Evolutionary conservation across 2,329 filamentous ascomycete genomes (phyloP).

Genomic region (Colletotrichum musicola): DNA sequence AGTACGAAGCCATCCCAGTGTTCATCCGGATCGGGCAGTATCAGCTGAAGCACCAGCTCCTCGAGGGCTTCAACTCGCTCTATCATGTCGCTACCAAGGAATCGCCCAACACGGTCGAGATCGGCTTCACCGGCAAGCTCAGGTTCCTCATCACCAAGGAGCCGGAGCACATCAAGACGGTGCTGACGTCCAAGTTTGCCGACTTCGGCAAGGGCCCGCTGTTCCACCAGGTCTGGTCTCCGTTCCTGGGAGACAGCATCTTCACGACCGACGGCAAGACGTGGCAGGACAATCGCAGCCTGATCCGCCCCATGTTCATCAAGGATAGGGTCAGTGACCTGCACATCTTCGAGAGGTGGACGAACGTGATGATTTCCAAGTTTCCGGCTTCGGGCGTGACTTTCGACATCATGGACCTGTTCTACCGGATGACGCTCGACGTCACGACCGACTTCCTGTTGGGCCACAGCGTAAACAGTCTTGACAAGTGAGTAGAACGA

Average conservation of each 20-base stretch:
- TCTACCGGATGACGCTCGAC: slow-evolving; percentile 76
- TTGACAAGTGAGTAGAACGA: slow-evolving; percentile 51
- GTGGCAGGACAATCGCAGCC: slow-evolving; percentile 67
- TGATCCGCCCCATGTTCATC: slow-evolving; percentile 67
- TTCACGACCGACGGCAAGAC: slow-evolving; percentile 64
- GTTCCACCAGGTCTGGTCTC: slow-evolving; percentile 58
- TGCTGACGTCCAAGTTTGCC: slow-evolving; percentile 66
- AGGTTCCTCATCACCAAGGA: slow-evolving; percentile 63
- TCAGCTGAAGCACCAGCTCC: slow-evolving; percentile 45
- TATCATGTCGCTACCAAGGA: slow-evolving; percentile 46
- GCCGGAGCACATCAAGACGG: slow-evolving; percentile 60
- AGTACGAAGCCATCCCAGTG: slow-evolving; percentile 29
- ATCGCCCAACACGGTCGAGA: slow-evolving; percentile 53
- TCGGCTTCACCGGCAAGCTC: slow-evolving; percentile 47
- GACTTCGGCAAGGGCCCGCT: slow-evolving; percentile 62
- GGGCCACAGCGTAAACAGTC: slow-evolving; percentile 65
- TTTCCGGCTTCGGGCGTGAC: slow-evolving; percentile 67
- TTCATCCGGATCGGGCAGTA: slow-evolving; percentile 32
- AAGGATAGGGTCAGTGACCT: slow-evolving; percentile 63
- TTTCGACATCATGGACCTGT: slow-evolving; percentile 72
- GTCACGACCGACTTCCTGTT: slow-evolving; percentile 77
- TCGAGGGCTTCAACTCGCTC: slow-evolving; percentile 48
- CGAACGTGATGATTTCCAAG: slow-evolving; percentile 67
- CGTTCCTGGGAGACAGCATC: slow-evolving; percentile 68
- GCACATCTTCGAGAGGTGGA: slow-evolving; percentile 70